Conservation (phyloP, 345 rosid species). For the Salix caprea region DNA sequence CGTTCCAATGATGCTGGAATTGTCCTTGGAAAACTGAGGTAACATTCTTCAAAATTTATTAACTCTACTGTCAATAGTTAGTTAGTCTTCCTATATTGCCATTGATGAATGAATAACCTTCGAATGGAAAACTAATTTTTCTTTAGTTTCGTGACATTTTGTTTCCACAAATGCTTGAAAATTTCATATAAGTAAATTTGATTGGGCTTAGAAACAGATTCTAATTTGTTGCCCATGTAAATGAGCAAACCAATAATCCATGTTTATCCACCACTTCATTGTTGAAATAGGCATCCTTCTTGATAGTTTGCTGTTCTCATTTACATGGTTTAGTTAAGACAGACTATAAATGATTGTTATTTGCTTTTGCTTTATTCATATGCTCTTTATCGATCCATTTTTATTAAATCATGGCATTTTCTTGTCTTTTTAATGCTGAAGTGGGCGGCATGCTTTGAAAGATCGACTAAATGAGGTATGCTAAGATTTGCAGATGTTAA, state of each 20-base stretch:
- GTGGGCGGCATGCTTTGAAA: constrained; percentile 92
- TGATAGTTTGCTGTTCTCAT: not conserved
- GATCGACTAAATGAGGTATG: constrained; percentile 74
- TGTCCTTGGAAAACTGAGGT: constrained; percentile 95
- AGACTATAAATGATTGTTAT: not conserved
- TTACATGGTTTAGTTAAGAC: not conserved
- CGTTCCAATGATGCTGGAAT: constrained; percentile 80
- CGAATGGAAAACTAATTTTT: too few relatives aligned
- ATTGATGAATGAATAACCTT: too few relatives aligned
- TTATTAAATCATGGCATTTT: not conserved
- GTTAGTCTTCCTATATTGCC: not conserved
- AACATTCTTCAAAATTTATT: constrained; percentile 3
- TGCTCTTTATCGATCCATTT: not conserved
- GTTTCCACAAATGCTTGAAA: too few relatives aligned
- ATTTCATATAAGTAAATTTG: too few relatives aligned
- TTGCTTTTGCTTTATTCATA: not conserved
- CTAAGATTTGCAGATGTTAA: not conserved
- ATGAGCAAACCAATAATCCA: not conserved
- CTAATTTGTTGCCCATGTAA: not conserved
- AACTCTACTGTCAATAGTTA: not conserved
- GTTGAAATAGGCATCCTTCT: not conserved
- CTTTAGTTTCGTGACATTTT: too few relatives aligned
- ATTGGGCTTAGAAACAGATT: too few relatives aligned
- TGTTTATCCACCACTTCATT: not conserved
- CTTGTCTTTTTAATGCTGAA: constrained; percentile 6